Conservation (phyloP, 1,284 basidiomycete species). For the Marasmius fiardii region DNA sequence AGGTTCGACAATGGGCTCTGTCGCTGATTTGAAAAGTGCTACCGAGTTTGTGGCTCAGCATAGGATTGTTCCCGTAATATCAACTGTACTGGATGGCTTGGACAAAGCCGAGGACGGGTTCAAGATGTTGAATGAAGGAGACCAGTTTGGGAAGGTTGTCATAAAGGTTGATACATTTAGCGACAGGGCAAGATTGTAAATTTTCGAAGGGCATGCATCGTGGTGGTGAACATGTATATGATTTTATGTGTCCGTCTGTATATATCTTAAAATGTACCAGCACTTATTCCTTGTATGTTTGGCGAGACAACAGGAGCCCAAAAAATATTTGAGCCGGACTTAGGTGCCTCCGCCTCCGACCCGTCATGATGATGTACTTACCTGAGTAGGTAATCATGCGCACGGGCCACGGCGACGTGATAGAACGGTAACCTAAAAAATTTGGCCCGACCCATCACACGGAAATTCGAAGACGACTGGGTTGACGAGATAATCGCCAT, state of each 20-base stretch:
- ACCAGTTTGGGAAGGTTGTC: slow-evolving; percentile 78
- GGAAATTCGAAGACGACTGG: too few relatives aligned
- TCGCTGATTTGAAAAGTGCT: slow-evolving; percentile 68
- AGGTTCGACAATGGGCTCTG: slow-evolving; percentile 88
- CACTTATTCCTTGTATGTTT: too few relatives aligned
- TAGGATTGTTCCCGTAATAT: slow-evolving; percentile 70
- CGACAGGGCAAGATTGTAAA: not conserved
- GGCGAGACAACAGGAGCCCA: too few relatives aligned
- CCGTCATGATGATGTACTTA: too few relatives aligned
- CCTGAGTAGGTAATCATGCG: too few relatives aligned
- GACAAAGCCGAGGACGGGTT: slow-evolving; percentile 72
- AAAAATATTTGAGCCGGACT: too few relatives aligned
- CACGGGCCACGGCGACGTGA: too few relatives aligned
- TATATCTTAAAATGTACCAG: too few relatives aligned
- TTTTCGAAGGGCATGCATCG: not conserved
- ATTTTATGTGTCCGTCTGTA: not conserved
- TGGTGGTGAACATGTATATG: not conserved
- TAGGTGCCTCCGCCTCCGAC: too few relatives aligned
- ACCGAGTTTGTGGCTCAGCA: slow-evolving; percentile 70
- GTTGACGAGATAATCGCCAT: too few relatives aligned
- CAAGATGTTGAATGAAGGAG: slow-evolving; percentile 54
- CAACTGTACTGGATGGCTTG: slow-evolving; percentile 69
- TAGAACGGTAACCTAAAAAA: too few relatives aligned
- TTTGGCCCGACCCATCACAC: too few relatives aligned
- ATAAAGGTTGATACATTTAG: not conserved